phyloP scores from a whole-genome alignment of 1,284 basidiomycete genomes.

The Meira nashicola region DNA sequence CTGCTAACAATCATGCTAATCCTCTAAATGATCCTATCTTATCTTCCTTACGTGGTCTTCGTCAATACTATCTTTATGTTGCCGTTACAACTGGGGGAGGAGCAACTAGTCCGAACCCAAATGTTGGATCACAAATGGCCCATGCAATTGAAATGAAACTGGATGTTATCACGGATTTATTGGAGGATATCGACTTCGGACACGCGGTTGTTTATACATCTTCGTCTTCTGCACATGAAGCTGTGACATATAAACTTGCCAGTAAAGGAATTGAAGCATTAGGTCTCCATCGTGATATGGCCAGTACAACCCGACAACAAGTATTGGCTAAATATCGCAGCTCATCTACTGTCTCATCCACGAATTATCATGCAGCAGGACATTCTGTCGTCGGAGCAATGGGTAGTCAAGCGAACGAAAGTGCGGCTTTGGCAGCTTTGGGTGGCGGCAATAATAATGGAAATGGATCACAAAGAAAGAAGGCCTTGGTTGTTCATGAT shows the following conservation, averaged over 20 bases:
- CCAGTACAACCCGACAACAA: conserved; percentile 69
- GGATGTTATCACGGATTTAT: conserved; percentile 84
- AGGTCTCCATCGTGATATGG: conserved; percentile 76
- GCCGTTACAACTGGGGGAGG: conserved; percentile 63
- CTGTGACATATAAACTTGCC: conserved; percentile 68
- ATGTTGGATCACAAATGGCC: conserved; percentile 55
- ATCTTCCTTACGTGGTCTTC: conserved; percentile 30
- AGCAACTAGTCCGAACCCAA: conserved; percentile 81
- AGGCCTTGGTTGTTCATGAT: conserved; percentile 82
- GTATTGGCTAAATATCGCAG: conserved; percentile 74
- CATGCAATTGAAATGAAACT: conserved; percentile 85
- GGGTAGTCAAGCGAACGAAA: not conserved
- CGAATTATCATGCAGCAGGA: conserved; percentile 24
- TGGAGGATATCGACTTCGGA: conserved; percentile 72
- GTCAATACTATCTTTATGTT: conserved; percentile 47
- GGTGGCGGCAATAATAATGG: conserved; percentile 36
- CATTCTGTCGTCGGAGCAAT: conserved; percentile 19
- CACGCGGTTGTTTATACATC: conserved; percentile 47
- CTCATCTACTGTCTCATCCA: conserved; percentile 25
- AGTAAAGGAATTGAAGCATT: conserved; percentile 78
- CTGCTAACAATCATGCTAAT: conserved; percentile 26
- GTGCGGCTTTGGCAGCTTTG: not conserved
- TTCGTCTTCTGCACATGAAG: conserved; percentile 49
- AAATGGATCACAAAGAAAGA: conserved; percentile 38
- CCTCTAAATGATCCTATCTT: conserved; percentile 27